Conservation (phyloP, 345 rosid genomes). For the Arabis alpina region DNA sequence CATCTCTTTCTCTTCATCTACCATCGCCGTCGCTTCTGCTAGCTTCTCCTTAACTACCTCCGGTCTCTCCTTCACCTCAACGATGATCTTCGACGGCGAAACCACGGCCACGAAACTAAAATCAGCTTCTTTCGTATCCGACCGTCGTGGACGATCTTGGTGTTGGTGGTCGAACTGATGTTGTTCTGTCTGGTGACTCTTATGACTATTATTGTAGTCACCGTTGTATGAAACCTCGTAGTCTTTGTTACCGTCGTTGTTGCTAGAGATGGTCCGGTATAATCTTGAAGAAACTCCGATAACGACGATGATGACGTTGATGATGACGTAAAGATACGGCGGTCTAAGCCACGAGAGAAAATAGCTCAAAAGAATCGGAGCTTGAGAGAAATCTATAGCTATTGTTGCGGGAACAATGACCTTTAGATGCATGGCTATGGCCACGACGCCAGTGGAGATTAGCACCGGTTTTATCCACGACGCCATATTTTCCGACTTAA, state of each 20-base stretch:
- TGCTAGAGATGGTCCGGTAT: slow-evolving; percentile 27
- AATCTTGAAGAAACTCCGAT: slow-evolving; percentile 61
- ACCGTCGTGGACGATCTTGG: not conserved
- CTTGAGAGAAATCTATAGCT: slow-evolving; percentile 42
- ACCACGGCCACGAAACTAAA: not conserved
- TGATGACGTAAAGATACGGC: slow-evolving; percentile 57
- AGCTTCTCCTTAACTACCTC: not conserved
- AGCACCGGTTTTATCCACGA: slow-evolving; percentile 47
- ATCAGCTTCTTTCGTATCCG: slow-evolving; percentile 8
- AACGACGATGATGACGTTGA: slow-evolving; percentile 65
- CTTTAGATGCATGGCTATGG: slow-evolving; percentile 48
- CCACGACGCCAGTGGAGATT: slow-evolving; percentile 52
- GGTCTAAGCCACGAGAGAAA: slow-evolving; percentile 62
- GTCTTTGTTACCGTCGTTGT: slow-evolving; percentile 21
- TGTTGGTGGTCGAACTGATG: not conserved
- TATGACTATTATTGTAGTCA: not conserved
- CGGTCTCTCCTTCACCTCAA: slow-evolving; percentile 3
- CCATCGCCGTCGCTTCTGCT: not conserved
- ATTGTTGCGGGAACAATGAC: slow-evolving; percentile 52
- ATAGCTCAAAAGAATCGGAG: slow-evolving; percentile 52
- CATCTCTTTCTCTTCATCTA: slow-evolving; percentile 3
- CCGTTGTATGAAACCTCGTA: slow-evolving; percentile 24
- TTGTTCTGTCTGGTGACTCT: slow-evolving; percentile 25
- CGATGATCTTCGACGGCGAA: not conserved
- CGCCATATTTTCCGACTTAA: slow-evolving; percentile 32